Evolutionary conservation across 73 alveolate species (phyloP).

Genomic region (Halteria grandinella): DNA sequence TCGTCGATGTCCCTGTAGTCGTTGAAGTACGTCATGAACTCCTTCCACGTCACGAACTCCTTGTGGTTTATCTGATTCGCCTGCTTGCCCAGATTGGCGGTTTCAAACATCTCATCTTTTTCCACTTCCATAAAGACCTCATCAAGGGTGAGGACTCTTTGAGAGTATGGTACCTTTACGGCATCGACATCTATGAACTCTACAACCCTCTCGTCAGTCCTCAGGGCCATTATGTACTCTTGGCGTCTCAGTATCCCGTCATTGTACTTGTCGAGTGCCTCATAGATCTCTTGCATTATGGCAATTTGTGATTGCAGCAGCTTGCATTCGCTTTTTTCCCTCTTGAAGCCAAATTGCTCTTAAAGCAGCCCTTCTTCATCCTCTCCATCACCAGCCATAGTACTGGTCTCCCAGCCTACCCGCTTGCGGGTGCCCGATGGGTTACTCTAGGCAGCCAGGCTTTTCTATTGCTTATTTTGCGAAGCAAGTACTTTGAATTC

Average conservation of each 20-base stretch:
- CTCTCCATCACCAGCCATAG: neutral
- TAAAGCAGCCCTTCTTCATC: slow-evolving; percentile 14
- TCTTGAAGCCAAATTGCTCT: slow-evolving; percentile 8
- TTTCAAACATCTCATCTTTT: slow-evolving; percentile 53
- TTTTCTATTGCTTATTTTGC: neutral
- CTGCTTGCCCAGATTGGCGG: neutral
- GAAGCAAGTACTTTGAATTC: slow-evolving; percentile 20
- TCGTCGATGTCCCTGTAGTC: slow-evolving; percentile 42
- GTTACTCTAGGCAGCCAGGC: neutral
- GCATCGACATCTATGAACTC: slow-evolving; percentile 68
- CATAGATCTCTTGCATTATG: slow-evolving; percentile 60
- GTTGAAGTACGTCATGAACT: slow-evolving; percentile 57
- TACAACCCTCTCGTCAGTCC: slow-evolving; percentile 64
- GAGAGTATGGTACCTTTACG: slow-evolving; percentile 29
- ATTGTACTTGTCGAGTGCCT: slow-evolving; percentile 54
- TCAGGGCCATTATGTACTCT: slow-evolving; percentile 47
- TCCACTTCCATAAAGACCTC: slow-evolving; percentile 59
- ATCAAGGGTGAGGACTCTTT: slow-evolving; percentile 42
- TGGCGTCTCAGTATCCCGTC: slow-evolving; percentile 57
- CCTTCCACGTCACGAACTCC: slow-evolving; percentile 66
- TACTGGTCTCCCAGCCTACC: too few relatives aligned
- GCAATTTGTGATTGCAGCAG: slow-evolving; percentile 48
- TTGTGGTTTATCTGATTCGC: slow-evolving; percentile 54
- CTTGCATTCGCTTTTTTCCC: slow-evolving; percentile 28
- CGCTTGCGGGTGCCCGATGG: too few relatives aligned